These are phyloP conservation scores for Colletotrichum sp. DNA, from an alignment of 2,329 filamentous ascomycete genomes.

Conservation along the genomic window DNA sequence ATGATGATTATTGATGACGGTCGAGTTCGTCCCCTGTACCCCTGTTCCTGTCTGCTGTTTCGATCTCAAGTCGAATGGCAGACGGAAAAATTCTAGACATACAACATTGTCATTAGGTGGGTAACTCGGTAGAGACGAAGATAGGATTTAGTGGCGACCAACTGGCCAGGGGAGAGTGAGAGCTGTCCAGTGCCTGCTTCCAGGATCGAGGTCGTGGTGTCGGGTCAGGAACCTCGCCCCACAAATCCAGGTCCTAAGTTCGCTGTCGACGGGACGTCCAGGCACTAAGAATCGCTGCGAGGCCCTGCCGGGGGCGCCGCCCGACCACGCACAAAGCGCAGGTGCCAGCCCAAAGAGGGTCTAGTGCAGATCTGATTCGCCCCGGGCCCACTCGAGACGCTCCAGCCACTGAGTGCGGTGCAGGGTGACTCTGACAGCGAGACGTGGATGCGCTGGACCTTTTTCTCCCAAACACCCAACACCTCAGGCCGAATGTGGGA, in stretches of 20 bases:
- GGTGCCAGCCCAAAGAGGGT: neutral
- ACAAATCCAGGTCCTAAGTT: neutral
- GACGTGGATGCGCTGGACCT: neutral
- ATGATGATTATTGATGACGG: neutral
- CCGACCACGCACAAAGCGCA: neutral
- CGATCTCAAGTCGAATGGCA: neutral
- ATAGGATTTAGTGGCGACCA: neutral
- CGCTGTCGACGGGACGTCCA: neutral
- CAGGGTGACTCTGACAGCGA: neutral
- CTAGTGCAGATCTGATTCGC: constrained; percentile 5
- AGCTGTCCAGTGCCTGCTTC: neutral
- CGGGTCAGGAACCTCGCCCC: neutral
- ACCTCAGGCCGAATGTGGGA: neutral
- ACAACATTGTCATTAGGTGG: neutral
- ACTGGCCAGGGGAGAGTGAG: neutral
- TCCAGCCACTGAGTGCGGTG: neutral
- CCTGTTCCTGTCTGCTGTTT: neutral
- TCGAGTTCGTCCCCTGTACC: neutral
- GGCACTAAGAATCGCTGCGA: neutral
- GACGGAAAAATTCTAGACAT: neutral
- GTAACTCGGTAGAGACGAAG: neutral
- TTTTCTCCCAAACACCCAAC: neutral
- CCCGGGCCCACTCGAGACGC: neutral
- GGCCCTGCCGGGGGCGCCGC: neutral
- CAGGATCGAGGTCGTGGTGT: neutral